These are phyloP conservation scores for Trichoderma semiorbis DNA, from an alignment of 2,329 filamentous ascomycete genomes.

Conservation along the genomic window DNA sequence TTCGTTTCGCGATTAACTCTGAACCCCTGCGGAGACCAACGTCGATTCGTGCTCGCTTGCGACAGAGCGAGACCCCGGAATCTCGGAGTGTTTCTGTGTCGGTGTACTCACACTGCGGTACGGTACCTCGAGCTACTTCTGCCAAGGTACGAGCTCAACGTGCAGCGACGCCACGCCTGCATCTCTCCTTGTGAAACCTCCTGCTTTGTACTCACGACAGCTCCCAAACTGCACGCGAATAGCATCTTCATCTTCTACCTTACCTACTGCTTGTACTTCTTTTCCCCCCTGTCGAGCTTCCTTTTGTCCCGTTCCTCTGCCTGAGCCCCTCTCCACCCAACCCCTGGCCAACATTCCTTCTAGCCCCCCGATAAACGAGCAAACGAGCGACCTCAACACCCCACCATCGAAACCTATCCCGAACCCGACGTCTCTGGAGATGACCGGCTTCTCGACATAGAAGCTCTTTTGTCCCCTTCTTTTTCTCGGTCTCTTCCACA, in stretches of 20 bases:
- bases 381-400: background rate
- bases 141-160: background rate
- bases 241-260: conserved; percentile 4
- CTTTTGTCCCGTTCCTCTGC: background rate
- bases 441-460: conserved; percentile 27
- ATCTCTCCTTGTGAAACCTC: background rate
- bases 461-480: conserved; percentile 18
- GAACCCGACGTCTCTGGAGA: conserved; percentile 26
- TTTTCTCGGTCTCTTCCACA: conserved; percentile 1
- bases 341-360: conserved; percentile 7
- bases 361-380: background rate
- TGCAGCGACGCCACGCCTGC: background rate
- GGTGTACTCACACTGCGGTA: background rate
- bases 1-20: background rate
- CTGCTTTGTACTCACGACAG: background rate
- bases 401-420: conserved; percentile 8
- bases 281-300: background rate
- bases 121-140: background rate
- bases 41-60: background rate
- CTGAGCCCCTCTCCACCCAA: background rate
- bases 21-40: background rate
- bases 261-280: background rate
- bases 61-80: background rate
- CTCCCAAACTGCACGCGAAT: background rate
- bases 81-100: background rate